Evolutionary conservation across 805 yeast genomes (phyloP), one percentile per base, ranked within the genome.

Genomic region (Candida vaughaniae): DNA sequence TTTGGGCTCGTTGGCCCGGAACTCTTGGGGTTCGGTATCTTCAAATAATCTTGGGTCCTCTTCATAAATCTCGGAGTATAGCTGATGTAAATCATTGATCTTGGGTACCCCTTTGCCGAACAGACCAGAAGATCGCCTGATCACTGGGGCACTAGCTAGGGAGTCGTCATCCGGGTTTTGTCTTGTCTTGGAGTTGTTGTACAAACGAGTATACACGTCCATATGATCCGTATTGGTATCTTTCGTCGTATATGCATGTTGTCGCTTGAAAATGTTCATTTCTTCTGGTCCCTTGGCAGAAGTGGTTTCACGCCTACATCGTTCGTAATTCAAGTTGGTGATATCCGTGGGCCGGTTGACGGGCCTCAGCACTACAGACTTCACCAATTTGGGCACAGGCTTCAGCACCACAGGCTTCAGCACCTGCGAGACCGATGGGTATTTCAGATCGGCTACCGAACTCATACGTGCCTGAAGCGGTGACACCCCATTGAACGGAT

Each of bases 41-140:
- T 47, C 45, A 35, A 64, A 66, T 14, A 64, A 42, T 2, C 22
- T 33, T 1, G 63, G 55, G 33, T 66, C 66, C 28, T 55, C 52
- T 3, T 44, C 42, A 37, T 53, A 40, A 1, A 66, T 39, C 4
- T 49, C 31, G 14, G 28, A 29, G 35, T 48, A 62, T 22, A 65
- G 42, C n/a, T 54, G 57, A 4, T 25, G 16, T 25, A 25, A 31
- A 11, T 29, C 27, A 10, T 28, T 34, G 10, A 25, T 27, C 25
- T 37, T 31, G 4, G 14, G 25, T 6, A 11, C 14, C 9, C 29
- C 28, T 20, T 31, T 19, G n/a, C 22, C 22, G 5, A 20, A 10
- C 23, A 20, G 23, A 20, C 23, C 23, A 20, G 23, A 20, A 7
- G 23, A 20, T 7, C 6, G 9, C 23, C 23, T 20, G 6, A 7